Percentiles rank a stretch among this genome's conserved stretches.
phyloP scores from a whole-genome alignment of 192 early-diverging fungal species.

The Coemansia sp. region DNA sequence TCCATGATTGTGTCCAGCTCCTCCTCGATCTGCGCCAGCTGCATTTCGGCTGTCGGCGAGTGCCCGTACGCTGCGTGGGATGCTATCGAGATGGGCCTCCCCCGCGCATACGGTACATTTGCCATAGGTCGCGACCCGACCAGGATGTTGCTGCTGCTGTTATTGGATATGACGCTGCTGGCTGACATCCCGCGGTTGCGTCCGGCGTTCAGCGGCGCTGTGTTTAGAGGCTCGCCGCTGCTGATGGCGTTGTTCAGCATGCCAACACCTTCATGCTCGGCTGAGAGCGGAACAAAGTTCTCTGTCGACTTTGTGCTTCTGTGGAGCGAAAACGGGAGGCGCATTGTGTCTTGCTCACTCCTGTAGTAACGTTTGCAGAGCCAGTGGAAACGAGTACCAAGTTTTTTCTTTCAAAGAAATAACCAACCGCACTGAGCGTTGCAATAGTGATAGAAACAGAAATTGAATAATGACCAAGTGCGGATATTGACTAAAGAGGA shows the following conservation, averaged over 20 bases:
- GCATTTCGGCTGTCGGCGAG: conserved; percentile 30
- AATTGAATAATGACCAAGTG: too few species aligned
- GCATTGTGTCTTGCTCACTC: conserved; percentile 19
- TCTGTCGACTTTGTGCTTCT: conserved; percentile 34
- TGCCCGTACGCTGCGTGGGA: conserved; percentile 10
- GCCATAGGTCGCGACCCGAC: neutral
- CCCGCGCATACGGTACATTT: conserved; percentile 4
- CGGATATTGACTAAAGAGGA: too few species aligned
- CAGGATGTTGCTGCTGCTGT: conserved; percentile 12
- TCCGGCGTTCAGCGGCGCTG: conserved; percentile 1
- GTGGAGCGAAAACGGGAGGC: conserved; percentile 39
- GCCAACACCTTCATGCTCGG: neutral
- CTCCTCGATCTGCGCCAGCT: conserved; percentile 46
- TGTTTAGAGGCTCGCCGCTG: conserved; percentile 3
- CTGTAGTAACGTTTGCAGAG: neutral
- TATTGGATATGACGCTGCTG: conserved; percentile 19
- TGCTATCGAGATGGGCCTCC: conserved; percentile 23
- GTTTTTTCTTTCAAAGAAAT: too few species aligned
- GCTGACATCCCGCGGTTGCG: conserved; percentile 17
- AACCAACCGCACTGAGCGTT: too few species aligned
- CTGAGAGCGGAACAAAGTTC: conserved; percentile 37
- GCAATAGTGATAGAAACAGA: too few species aligned
- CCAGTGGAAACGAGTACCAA: too few species aligned
- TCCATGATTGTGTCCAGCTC: conserved; percentile 54
- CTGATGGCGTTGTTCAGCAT: neutral